Conservation (phyloP, 805 yeast species). For the Kockiozyma suomiensis region DNA sequence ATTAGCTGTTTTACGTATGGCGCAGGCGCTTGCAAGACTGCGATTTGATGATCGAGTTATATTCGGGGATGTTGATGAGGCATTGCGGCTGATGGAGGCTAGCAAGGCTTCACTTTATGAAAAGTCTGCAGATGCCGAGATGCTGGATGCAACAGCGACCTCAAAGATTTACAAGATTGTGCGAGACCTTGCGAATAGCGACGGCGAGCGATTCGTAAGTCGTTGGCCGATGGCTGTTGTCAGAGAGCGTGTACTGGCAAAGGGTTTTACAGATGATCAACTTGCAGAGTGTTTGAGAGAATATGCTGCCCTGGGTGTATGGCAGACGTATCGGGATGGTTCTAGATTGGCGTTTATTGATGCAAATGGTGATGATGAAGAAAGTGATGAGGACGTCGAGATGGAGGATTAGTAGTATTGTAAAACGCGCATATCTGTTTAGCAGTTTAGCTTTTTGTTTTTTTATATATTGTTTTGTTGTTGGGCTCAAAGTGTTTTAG, state of each 20-base stretch:
- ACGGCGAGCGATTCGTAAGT: constrained; percentile 43
- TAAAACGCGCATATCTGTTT: neutral
- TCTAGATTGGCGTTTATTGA: constrained; percentile 29
- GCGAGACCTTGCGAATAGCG: constrained; percentile 56
- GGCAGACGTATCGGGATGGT: constrained; percentile 46
- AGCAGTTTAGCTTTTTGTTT: neutral
- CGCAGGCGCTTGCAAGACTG: constrained; percentile 92
- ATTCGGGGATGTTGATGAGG: constrained; percentile 90
- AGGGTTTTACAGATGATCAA: constrained; percentile 82
- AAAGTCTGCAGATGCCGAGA: constrained; percentile 50
- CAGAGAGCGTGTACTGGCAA: constrained; percentile 66
- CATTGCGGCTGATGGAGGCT: constrained; percentile 79
- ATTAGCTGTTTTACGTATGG: constrained; percentile 83
- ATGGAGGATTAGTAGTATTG: constrained; percentile 4
- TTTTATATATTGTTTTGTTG: neutral
- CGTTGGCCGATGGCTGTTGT: constrained; percentile 53
- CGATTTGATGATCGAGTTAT: constrained; percentile 75
- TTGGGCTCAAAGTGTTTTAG: neutral
- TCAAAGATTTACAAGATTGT: constrained; percentile 74
- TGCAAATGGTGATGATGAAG: constrained; percentile 23
- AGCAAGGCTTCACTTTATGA: constrained; percentile 80
- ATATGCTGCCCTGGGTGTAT: constrained; percentile 69
- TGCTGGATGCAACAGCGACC: constrained; percentile 59
- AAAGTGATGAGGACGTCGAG: constrained; percentile 14
- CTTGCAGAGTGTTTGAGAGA: constrained; percentile 73